Conservation (phyloP, 495 filamentous ascomycete genomes). For the Neurospora tetraspora region DNA sequence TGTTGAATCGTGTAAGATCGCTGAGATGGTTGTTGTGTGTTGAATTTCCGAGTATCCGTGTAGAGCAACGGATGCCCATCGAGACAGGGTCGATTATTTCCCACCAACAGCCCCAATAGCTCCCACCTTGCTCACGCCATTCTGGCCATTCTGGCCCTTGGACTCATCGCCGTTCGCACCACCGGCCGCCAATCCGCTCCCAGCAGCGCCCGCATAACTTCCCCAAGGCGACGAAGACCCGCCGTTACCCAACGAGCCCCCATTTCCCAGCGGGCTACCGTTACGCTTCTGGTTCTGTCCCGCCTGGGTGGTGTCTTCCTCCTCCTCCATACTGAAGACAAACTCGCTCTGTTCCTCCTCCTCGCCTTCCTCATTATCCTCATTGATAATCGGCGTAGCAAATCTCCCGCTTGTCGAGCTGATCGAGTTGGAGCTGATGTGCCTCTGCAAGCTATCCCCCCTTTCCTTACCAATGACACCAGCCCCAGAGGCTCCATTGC, state of each 20-base stretch:
- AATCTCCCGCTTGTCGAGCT: slow-evolving; percentile 39
- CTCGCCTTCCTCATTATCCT: neutral
- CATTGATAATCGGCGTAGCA: slow-evolving; percentile 48
- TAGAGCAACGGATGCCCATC: neutral
- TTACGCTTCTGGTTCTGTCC: slow-evolving; percentile 32
- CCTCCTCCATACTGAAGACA: slow-evolving; percentile 78
- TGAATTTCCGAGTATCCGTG: neutral
- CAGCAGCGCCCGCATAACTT: neutral
- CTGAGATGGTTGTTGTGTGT: neutral
- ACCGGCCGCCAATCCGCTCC: neutral
- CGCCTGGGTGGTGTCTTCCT: slow-evolving; percentile 36
- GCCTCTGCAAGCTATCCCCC: slow-evolving; percentile 34
- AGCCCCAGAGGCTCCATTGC: slow-evolving; percentile 9
- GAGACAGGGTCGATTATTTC: neutral
- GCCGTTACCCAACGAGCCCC: slow-evolving; percentile 22
- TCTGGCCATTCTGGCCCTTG: neutral
- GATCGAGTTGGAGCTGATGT: slow-evolving; percentile 42
- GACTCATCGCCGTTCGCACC: neutral
- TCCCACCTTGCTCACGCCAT: neutral
- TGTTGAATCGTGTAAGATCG: neutral
- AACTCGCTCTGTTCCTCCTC: slow-evolving; percentile 65
- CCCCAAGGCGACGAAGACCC: slow-evolving; percentile 18
- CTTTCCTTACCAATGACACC: slow-evolving; percentile 26
- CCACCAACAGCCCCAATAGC: neutral
- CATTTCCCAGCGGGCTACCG: slow-evolving; percentile 23